Evolutionary conservation across 1,284 basidiomycete genomes (phyloP), one percentile per base, ranked within the genome.

Genomic region (Tilletia indica): DNA sequence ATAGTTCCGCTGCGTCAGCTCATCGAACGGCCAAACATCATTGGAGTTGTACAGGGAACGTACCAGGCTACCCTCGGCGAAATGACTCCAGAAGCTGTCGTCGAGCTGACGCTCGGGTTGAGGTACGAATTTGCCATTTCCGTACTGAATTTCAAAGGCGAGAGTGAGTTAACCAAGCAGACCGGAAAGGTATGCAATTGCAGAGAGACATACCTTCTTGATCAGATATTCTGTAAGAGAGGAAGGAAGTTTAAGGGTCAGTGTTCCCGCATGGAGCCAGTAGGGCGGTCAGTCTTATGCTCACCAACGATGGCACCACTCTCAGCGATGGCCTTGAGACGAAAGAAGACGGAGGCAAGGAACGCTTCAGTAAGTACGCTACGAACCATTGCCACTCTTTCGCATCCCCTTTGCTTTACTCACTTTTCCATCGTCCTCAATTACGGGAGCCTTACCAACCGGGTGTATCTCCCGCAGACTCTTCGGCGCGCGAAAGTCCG

Each of bases 381-480:
- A 31, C 25, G 25, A 31, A 31, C 25, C 25, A 31, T 31, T 31
- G 25, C 25, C 21, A 31, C 16, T 21, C 56, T 58, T 21, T 25
- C 19, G 12, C 25, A 21, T 14, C n/a, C 21, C 14, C 56, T 31
- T 14, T 14, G 14, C 14, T 9, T 14, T 9, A 12, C 56, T 58
- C 56, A 58, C 56, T 51, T 76, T 73, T 45, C 75, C 79, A 14
- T 76, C 71, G 42, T 83, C 81, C 31, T 77, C 80, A 69, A 84
- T 81, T 12, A 82, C 72, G 11, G 82, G 82, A 48, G 77, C 74
- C 76, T 83, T 83, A 56, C 82, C 82, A 2, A 82, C 76, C 0
- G 82, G 79, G 58, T 84, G 80, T 12, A 83, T 74, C 1, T 77
- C 73, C 16, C 72, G 68, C 12, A 84, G 78, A 54, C 75, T 72